Evolutionary conservation across 805 yeast genomes (phyloP).

Genomic region (Zygosaccharomyces pseudorouxii): DNA sequence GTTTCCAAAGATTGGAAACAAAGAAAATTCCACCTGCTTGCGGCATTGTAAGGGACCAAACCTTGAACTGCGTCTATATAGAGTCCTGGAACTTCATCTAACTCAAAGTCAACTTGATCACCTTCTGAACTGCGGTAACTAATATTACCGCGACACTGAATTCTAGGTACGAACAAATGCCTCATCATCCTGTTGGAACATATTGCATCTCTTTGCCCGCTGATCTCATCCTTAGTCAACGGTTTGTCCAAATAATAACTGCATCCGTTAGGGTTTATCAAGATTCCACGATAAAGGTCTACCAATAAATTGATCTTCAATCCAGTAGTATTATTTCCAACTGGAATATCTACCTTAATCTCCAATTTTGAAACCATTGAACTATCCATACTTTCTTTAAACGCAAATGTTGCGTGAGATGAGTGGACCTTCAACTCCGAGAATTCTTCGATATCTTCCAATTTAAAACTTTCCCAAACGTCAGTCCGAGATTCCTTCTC

Average conservation of each 20-base stretch:
- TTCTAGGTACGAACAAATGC: conserved; percentile 81
- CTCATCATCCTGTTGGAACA: conserved; percentile 50
- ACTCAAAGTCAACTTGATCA: conserved; percentile 24
- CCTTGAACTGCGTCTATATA: conserved; percentile 88
- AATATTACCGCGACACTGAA: conserved; percentile 55
- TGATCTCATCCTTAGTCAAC: conserved; percentile 8
- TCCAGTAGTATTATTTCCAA: conserved; percentile 3
- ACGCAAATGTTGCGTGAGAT: conserved; percentile 19
- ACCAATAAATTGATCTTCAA: conserved; percentile 21
- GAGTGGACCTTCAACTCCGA: conserved; percentile 20
- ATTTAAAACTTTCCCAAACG: conserved; percentile 47
- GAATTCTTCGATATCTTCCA: conserved; percentile 23
- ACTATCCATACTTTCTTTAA: conserved; percentile 11
- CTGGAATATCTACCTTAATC: conserved; percentile 16
- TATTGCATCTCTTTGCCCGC: conserved; percentile 55
- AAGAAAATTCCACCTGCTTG: conserved; percentile 80
- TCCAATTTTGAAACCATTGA: conserved; percentile 13
- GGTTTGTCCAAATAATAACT: conserved; percentile 61
- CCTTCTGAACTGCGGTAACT: conserved; percentile 17
- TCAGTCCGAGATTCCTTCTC: conserved; percentile 30
- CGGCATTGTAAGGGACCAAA: conserved; percentile 90
- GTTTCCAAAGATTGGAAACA: conserved; percentile 64
- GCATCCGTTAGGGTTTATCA: conserved; percentile 72
- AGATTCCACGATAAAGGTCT: conserved; percentile 48
- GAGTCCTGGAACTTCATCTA: conserved; percentile 43